phyloP scores from a whole-genome alignment of 805 yeast genomes.

The Barnettozyma vustinii region DNA sequence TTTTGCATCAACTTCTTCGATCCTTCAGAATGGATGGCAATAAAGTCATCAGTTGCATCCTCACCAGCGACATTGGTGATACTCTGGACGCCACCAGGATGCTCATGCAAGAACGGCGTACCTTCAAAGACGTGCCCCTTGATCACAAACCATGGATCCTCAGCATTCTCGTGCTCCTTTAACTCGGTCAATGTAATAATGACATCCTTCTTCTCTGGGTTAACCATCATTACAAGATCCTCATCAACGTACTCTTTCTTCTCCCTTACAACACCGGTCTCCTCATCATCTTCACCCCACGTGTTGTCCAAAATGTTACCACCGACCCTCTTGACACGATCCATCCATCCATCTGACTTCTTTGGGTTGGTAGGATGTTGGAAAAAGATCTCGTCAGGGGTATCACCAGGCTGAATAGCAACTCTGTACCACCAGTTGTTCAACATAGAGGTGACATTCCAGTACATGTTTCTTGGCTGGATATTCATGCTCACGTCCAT shows the following conservation, averaged over 20 bases:
- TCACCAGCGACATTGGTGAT: conserved; percentile 25
- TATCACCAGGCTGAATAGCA: conserved; percentile 19
- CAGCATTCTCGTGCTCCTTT: conserved; percentile 7
- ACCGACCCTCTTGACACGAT: conserved; percentile 28
- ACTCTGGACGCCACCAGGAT: conserved; percentile 28
- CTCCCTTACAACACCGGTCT: conserved; percentile 1
- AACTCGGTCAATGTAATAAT: conserved; percentile 10
- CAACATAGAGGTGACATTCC: conserved; percentile 34
- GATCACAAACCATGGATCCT: conserved; percentile 25
- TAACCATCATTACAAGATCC: conserved; percentile 26
- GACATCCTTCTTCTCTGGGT: conserved; percentile 20
- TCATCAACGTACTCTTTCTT: conserved; percentile 18
- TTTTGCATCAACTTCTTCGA: conserved; percentile 25
- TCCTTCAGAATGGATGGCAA: conserved; percentile 30
- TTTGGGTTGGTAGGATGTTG: conserved; percentile 27
- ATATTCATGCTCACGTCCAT: conserved; percentile 32
- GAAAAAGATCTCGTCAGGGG: conserved; percentile 17
- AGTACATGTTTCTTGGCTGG: conserved; percentile 34
- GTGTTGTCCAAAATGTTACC: conserved; percentile 27
- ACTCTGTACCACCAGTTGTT: conserved; percentile 35
- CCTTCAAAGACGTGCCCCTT: conserved; percentile 34
- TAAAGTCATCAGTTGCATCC: conserved; percentile 29
- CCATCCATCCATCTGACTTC: conserved; percentile 33
- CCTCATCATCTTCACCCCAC: conserved; percentile 28
- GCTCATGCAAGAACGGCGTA: conserved; percentile 28